phyloP scores from a whole-genome alignment of 2,329 filamentous ascomycete genomes.

The Colletotrichum horii region DNA sequence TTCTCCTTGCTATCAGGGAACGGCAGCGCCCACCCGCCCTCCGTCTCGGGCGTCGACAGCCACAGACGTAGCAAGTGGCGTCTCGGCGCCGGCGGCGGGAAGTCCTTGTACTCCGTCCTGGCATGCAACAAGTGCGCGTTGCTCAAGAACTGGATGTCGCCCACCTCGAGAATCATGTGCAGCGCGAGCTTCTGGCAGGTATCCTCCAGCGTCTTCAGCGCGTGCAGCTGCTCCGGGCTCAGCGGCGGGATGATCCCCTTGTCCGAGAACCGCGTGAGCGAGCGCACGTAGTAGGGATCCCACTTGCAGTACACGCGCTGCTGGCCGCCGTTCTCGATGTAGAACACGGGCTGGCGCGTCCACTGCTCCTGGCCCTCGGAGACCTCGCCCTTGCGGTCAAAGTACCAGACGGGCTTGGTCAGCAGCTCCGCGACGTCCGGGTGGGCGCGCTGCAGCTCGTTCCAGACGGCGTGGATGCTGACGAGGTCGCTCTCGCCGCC shows the following conservation, averaged over 20 bases:
- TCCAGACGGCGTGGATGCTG: conserved; percentile 81
- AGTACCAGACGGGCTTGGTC: conserved; percentile 85
- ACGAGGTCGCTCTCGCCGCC: conserved; percentile 86
- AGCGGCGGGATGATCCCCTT: conserved; percentile 75
- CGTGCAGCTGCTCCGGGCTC: conserved; percentile 70
- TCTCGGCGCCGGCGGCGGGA: conserved; percentile 70
- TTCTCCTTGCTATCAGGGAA: conserved; percentile 82
- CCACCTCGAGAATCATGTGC: conserved; percentile 84
- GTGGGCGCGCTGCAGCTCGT: conserved; percentile 74
- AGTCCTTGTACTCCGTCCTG: conserved; percentile 75
- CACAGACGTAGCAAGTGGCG: conserved; percentile 85
- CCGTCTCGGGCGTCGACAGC: conserved; percentile 80
- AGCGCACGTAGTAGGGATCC: conserved; percentile 88
- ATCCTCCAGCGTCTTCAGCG: conserved; percentile 73
- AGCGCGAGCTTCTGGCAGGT: conserved; percentile 75
- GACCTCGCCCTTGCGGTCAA: conserved; percentile 87
- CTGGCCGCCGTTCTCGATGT: conserved; percentile 72
- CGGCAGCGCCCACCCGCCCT: conserved; percentile 86
- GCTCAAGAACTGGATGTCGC: conserved; percentile 82
- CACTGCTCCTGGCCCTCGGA: conserved; percentile 77
- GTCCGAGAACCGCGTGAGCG: conserved; percentile 76
- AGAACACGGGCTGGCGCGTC: conserved; percentile 75
- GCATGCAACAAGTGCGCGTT: conserved; percentile 85
- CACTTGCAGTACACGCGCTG: conserved; percentile 81
- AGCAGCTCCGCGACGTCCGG: conserved; percentile 80